These are phyloP conservation scores for Colletotrichum lindemuthianum DNA, from an alignment of 2,329 filamentous ascomycete species.

Conservation along the genomic window DNA sequence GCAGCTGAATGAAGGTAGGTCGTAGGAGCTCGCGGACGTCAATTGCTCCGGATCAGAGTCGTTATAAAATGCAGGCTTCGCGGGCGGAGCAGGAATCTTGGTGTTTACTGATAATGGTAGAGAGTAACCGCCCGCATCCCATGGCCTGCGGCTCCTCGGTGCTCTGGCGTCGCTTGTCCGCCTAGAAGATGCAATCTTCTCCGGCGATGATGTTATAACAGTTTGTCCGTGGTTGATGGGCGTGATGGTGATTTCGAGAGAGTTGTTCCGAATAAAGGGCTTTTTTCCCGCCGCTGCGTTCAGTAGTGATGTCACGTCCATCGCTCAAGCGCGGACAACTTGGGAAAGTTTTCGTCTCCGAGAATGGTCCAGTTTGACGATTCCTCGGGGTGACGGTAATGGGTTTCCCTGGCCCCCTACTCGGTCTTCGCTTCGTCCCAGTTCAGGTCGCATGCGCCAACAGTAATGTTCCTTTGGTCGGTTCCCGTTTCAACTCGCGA, in stretches of 20 bases:
- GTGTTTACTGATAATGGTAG: slow-evolving; percentile 54
- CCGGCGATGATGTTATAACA: slow-evolving; percentile 25
- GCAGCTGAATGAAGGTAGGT: slow-evolving; percentile 37
- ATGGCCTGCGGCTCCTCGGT: slow-evolving; percentile 54
- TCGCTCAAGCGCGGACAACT: slow-evolving; percentile 36
- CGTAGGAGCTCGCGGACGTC: slow-evolving; percentile 39
- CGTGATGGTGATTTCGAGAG: slow-evolving; percentile 26
- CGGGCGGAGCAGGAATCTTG: slow-evolving; percentile 42
- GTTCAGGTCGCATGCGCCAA: no score
- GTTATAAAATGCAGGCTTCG: slow-evolving; percentile 38
- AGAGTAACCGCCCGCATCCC: slow-evolving; percentile 62
- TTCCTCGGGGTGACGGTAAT: slow-evolving; percentile 13
- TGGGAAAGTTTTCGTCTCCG: slow-evolving; percentile 29
- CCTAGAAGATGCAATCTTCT: slow-evolving; percentile 34
- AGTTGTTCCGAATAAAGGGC: slow-evolving; percentile 31
- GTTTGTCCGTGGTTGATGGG: slow-evolving; percentile 19
- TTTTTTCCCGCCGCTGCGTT: slow-evolving; percentile 37
- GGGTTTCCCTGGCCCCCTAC: background rate
- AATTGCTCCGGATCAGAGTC: slow-evolving; percentile 38
- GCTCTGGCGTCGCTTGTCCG: slow-evolving; percentile 32
- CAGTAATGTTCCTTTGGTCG: background rate
- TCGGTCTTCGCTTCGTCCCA: background rate
- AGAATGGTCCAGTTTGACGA: slow-evolving; percentile 32
- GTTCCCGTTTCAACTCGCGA: background rate
- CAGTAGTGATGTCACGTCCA: slow-evolving; percentile 39